Evolutionary conservation across 108 stramenopile species (phyloP).

Genomic region (Pinguiococcus pyrenoidosus): DNA sequence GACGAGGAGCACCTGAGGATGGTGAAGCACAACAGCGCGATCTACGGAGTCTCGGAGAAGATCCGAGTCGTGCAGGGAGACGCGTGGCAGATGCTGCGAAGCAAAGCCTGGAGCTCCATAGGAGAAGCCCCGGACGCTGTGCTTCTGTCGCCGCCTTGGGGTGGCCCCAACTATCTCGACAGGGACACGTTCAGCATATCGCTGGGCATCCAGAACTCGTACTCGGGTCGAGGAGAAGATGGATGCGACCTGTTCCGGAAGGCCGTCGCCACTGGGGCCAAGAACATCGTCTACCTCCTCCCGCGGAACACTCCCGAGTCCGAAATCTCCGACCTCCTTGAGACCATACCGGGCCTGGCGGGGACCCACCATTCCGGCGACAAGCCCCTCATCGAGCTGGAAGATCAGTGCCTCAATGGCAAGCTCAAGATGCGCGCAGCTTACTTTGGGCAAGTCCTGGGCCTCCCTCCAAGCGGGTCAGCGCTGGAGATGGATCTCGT

Average conservation of each 20-base stretch:
- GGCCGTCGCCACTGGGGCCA: neutral
- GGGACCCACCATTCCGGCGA: too few relatives aligned
- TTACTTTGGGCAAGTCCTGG: too few relatives aligned
- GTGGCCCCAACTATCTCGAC: constrained; percentile 8
- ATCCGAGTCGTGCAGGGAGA: constrained; percentile 7
- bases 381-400: neutral
- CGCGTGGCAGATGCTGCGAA: neutral
- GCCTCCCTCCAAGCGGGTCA: too few relatives aligned
- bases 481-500: too few relatives aligned
- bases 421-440: neutral
- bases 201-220: neutral
- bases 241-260: neutral
- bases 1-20: constrained; percentile 58
- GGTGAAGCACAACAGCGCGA: constrained; percentile 68
- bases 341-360: neutral
- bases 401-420: neutral
- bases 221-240: neutral
- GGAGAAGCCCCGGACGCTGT: neutral
- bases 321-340: neutral
- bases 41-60: constrained; percentile 50
- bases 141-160: constrained; percentile 21
- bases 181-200: neutral
- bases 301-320: neutral
- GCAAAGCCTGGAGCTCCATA: neutral
- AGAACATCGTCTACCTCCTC: neutral